A percentile compares a stretch with the other conserved stretches of the same genome.
Evolutionary conservation across 108 stramenopile species (phyloP).

Genomic region (Conticribra guillardii): DNA sequence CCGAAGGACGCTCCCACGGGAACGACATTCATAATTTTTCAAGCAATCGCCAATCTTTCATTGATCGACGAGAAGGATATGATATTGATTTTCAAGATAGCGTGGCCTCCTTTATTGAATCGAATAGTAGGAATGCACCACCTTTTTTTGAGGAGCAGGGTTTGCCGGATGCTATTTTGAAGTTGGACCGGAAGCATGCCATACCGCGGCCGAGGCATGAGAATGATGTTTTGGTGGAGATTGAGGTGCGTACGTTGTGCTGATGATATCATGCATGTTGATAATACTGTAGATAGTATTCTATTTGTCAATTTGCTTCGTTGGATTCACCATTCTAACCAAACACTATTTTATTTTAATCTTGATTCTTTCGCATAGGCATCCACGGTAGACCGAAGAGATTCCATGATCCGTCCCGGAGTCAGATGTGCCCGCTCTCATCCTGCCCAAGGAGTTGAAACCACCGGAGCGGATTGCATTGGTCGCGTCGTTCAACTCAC

Average conservation of each 20-base stretch:
- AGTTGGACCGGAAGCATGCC: conserved; percentile 41
- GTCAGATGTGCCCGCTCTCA: conserved; percentile 26
- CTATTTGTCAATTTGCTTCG: too few relatives aligned
- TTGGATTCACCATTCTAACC: background rate
- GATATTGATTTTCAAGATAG: background rate
- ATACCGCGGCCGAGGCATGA: conserved; percentile 42
- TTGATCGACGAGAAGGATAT: too few relatives aligned
- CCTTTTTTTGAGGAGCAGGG: conserved; percentile 4
- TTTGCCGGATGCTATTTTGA: conserved; percentile 41
- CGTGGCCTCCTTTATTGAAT: background rate
- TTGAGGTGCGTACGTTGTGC: conserved; percentile 31
- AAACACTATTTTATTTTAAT: background rate
- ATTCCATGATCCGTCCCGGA: conserved; percentile 35
- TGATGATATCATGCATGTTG: background rate
- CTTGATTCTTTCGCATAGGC: conserved; percentile 13
- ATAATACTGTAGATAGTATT: background rate
- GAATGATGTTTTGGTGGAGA: conserved; percentile 50
- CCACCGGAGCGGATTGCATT: conserved; percentile 38
- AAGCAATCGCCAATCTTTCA: too few relatives aligned
- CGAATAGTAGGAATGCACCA: background rate
- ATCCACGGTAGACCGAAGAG: conserved; percentile 38
- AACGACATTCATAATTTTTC: too few relatives aligned
- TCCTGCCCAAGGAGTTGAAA: conserved; percentile 27
- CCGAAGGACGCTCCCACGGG: too few relatives aligned
- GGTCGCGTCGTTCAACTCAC: conserved; percentile 41